Base-by-base conservation (phyloP, 1,139 yeast species). In the Taphrina wiesneri region DNA sequence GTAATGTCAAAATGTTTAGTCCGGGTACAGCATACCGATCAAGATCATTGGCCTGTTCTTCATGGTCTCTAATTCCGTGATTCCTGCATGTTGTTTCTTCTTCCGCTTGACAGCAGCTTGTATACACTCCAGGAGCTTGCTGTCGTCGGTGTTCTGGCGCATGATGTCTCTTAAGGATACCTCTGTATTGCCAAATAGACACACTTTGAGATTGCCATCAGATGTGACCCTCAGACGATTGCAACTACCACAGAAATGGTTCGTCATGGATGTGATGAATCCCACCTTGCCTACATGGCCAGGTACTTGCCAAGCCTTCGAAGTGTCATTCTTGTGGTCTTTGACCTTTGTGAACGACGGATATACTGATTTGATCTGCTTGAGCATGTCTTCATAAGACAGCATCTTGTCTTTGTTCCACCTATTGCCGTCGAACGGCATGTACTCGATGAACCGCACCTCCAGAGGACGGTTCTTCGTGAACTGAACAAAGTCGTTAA, bases 391-490 rank as follows among this genome's bases (percentile, higher is more conserved):
- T 43, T 77, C 70, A 70, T 77, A 82, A 15, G 80, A 71, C 56
- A 81, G 76, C 77, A 82, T 76, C 68, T 82, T 82, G 13, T 72
- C 69, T 45, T 74, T 69, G 25, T 78, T 75, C 84, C 85, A 82
- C 68, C 79, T 79, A 73, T 82, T 82, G 2, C 85, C 85, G 67
- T 76, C 82, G 70, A 82, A 82, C 2, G 85, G 85, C 85, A 82
- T 82, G 72, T 82, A 82, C 70, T 82, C 85, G 47, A 82, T 82
- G 70, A 82, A 82, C 60, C 85, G 75, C 36, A 82, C 79, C 68
- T 82, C 84, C 3, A 82, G 68, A 2, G 79, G 78, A 47, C 73
- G 71, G 51, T 76, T 73, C 57, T 72, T 71, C 3, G 83, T 77
- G 62, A 82, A 67, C 25, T 75, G 75, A 1, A 81, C 82, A 72